These are phyloP conservation scores for Deakozyma indianensis DNA, from an alignment of 805 yeast genomes.

Conservation along the genomic window DNA sequence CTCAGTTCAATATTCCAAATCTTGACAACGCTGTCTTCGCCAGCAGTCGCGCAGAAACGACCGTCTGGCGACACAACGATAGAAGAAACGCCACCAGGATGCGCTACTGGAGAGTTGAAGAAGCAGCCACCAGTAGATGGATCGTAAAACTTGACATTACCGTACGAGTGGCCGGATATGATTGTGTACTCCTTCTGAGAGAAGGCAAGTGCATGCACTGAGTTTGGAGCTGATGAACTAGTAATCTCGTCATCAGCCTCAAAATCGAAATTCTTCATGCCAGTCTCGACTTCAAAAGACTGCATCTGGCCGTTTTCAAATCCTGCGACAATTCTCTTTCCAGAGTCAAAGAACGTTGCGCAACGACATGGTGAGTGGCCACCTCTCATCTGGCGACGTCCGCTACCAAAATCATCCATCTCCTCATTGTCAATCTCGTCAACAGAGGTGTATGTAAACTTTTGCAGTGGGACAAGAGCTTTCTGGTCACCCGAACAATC, in stretches of 20 bases:
- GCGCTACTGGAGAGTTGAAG: slow-evolving; percentile 2
- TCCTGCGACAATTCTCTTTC: slow-evolving; percentile 8
- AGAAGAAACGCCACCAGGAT: slow-evolving; percentile 3
- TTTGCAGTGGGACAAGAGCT: not conserved
- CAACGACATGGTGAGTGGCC: slow-evolving; percentile 1
- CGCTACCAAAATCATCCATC: not conserved
- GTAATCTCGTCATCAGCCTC: slow-evolving; percentile 4
- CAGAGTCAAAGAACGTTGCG: not conserved
- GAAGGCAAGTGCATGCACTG: slow-evolving; percentile 1
- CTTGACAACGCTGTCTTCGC: slow-evolving; percentile 7
- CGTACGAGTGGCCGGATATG: slow-evolving; percentile 8
- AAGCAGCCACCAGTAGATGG: slow-evolving; percentile 4
- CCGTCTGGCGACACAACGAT: slow-evolving; percentile 4
- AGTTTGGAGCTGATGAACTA: slow-evolving; percentile 3
- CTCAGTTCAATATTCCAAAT: slow-evolving; percentile 6
- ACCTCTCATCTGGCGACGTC: not conserved
- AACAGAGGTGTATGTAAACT: not conserved
- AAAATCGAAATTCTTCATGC: slow-evolving; percentile 5
- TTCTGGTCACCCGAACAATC: not conserved
- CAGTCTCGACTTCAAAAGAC: slow-evolving; percentile 10
- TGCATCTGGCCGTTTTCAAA: slow-evolving; percentile 9
- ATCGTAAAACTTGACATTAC: slow-evolving; percentile 8
- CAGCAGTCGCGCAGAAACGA: slow-evolving; percentile 6
- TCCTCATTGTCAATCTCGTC: slow-evolving; percentile 1
- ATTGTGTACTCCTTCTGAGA: slow-evolving; percentile 1